Evolutionary conservation across 2,329 filamentous ascomycete species (phyloP).

Genomic region (Alternaria sp.): DNA sequence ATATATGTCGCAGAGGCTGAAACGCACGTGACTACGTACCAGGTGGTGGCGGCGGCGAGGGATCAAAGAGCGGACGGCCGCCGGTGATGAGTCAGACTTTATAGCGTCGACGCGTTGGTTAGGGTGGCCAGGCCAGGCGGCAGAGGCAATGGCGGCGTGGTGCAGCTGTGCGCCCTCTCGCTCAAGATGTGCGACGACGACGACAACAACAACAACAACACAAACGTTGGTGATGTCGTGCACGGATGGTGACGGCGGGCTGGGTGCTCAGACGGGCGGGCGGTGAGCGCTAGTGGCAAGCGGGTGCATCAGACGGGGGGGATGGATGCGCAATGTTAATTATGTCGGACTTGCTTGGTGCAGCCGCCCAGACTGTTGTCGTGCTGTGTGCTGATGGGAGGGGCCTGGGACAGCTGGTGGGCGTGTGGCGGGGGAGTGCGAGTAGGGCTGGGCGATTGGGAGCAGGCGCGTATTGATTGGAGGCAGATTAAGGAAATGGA

Average conservation of each 20-base stretch:
- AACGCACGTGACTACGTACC: conserved; percentile 49
- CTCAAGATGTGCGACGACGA: conserved; percentile 30
- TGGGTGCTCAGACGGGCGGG: conserved; percentile 26
- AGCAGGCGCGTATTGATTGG: conserved; percentile 47
- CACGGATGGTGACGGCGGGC: conserved; percentile 34
- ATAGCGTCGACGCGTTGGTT: conserved; percentile 36
- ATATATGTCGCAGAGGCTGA: conserved; percentile 42
- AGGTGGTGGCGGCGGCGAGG: conserved; percentile 38
- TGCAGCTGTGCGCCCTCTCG: conserved; percentile 30
- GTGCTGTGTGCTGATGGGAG: neutral
- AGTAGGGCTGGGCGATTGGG: conserved; percentile 36
- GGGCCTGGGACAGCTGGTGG: conserved; percentile 13
- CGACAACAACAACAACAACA: conserved; percentile 36
- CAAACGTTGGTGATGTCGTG: conserved; percentile 30
- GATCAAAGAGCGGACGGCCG: conserved; percentile 24
- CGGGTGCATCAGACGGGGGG: conserved; percentile 31
- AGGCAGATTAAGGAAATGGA: conserved; percentile 44
- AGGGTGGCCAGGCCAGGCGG: conserved; percentile 25
- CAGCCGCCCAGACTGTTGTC: conserved; percentile 8
- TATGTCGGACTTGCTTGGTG: conserved; percentile 18
- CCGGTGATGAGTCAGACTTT: conserved; percentile 41
- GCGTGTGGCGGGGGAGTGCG: conserved; percentile 33
- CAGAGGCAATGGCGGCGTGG: conserved; percentile 23
- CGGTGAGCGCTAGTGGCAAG: conserved; percentile 32
- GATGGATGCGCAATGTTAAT: conserved; percentile 26